Base-by-base conservation (phyloP, 1,139 yeast genomes). In the Geotrichum cucujoidarum region DNA sequence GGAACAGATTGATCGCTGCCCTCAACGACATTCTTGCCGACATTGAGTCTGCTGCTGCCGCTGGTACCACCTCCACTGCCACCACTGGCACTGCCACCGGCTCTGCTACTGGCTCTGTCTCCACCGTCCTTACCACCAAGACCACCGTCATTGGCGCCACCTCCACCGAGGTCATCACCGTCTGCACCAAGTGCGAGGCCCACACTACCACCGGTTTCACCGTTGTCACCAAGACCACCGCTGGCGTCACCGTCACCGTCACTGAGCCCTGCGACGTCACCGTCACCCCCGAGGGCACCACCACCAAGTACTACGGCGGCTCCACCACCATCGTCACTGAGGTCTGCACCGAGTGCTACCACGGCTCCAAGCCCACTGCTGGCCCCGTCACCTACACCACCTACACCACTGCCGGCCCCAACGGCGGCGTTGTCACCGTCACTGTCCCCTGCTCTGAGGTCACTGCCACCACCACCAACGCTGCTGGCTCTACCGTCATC, bases 201-300 rank as follows among this genome's bases (percentile, higher is more conserved):
- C 35, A 25, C 5, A 36, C 45, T 24, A 36, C 22, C 25, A 39
- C 41, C 27, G 32, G 43, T 20, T 24, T 7, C 33, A 49, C 49
- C 24, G 42, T 41, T 17, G 29, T 36, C 17, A 46, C 49, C 33
- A 46, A 30, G 36, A 41, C 45, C 21, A 40, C 41, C n/a, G 25
- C 32, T 31, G 49, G 49, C 30, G 41, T 31, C n/a, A 40, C 47
- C 10, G 45, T 45, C 22, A 49, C 52, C 17, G 52, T 49, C 38
- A 46, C 49, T 34, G 52, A 45, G 40, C 49, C 49, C 21, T 45
- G 49, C 24, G 34, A n/a, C 4, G 36, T 37, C 21, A 49, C 52
- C 27, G 18, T 27, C 35, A 45, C 45, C 11, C 32, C 32, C 16
- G 32, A 30, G 13, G 32, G 32, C 10, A 30, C 32, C 13, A 10